These are phyloP conservation scores for Senna siamea DNA, from an alignment of 306 rosid genomes.

Conservation along the genomic window DNA sequence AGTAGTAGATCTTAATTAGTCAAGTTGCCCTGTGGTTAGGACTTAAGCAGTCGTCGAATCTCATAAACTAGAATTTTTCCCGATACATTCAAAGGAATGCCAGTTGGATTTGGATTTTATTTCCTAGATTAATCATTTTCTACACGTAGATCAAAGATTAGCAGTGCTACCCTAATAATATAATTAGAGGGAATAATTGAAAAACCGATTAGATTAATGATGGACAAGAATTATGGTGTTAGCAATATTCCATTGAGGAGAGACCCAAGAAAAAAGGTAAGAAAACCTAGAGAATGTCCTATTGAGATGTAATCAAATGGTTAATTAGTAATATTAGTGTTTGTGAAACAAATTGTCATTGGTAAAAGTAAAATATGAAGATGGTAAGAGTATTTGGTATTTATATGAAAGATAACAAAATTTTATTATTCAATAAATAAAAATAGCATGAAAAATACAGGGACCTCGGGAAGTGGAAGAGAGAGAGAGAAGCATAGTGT, in stretches of 20 bases:
- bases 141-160: slow-evolving; percentile 34
- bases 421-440: no score
- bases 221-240: not conserved
- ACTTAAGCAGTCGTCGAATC: slow-evolving; percentile 48
- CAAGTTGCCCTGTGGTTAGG: slow-evolving; percentile 45
- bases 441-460: not conserved
- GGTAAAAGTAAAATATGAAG: not conserved
- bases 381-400: not conserved
- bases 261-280: slow-evolving; percentile 36
- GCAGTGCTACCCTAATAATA: not conserved
- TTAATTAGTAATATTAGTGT: not conserved
- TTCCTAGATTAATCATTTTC: slow-evolving; percentile 26
- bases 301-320: slow-evolving; percentile 34
- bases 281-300: slow-evolving; percentile 50
- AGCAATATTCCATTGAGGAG: slow-evolving; percentile 41
- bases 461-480: slow-evolving; percentile 39
- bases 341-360: not conserved
- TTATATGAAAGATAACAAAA: no score
- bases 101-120: slow-evolving; percentile 56
- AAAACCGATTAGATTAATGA: not conserved
- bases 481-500: not conserved
- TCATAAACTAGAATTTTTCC: slow-evolving; percentile 42
- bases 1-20: slow-evolving; percentile 23
- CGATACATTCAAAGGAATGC: slow-evolving; percentile 68
- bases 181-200: slow-evolving; percentile 24